phyloP scores from a whole-genome alignment of 148 eudicot genomes.

The Heliamphora exappendiculata region DNA sequence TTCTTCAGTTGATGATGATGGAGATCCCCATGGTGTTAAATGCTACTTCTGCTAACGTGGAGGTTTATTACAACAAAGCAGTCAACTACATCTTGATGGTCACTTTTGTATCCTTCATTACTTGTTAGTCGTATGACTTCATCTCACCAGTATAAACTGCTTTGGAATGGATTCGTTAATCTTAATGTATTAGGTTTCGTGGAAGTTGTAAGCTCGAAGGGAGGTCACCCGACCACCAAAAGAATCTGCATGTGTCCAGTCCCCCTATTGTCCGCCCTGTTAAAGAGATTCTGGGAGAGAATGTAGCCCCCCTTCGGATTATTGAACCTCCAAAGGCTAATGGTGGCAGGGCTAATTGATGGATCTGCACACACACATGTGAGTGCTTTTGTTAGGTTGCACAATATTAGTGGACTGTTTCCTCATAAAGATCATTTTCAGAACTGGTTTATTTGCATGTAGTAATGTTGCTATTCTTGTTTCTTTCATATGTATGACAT shows the following conservation, averaged over 20 bases:
- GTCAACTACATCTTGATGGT: conserved; percentile 98
- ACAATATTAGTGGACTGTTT: not conserved
- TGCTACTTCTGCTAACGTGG: conserved; percentile 86
- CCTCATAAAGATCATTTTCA: not conserved
- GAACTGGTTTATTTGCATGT: not conserved
- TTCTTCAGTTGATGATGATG: conserved; percentile 93
- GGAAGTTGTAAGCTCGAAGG: conserved; percentile 60
- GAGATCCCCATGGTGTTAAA: conserved; percentile 76
- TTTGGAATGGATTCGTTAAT: conserved; percentile 48
- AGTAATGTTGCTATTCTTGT: not conserved
- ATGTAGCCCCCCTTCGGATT: conserved; percentile 62
- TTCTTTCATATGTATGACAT: not conserved
- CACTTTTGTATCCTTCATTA: conserved; percentile 91
- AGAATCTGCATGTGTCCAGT: conserved; percentile 44
- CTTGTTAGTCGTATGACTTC: conserved; percentile 7
- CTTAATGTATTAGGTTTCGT: conserved; percentile 50
- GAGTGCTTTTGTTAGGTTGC: conserved; percentile 10
- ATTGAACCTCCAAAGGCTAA: conserved; percentile 82
- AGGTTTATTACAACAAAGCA: conserved; percentile 95
- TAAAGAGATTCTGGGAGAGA: conserved; percentile 82
- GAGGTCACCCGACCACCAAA: conserved; percentile 71
- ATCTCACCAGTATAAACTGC: conserved; percentile 13
- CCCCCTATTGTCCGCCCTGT: conserved; percentile 71
- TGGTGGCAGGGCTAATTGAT: conserved; percentile 44
- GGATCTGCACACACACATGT: conserved; percentile 53